Base-by-base conservation (phyloP, 1,139 yeast genomes). In the Meyerozyma guilliermondii region DNA sequence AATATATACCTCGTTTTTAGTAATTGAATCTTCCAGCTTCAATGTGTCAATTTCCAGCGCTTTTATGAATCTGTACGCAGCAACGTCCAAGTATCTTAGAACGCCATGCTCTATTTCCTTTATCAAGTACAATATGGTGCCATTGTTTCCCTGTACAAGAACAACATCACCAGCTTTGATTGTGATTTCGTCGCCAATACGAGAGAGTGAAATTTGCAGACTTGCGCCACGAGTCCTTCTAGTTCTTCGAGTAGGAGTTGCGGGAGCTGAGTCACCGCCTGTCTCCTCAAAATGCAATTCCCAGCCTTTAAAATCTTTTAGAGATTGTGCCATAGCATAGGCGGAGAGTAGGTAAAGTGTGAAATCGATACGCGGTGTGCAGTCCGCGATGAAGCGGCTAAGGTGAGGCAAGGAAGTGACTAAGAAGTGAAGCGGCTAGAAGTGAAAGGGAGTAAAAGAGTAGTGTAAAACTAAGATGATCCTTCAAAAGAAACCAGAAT, bases 111-210 rank as follows among this genome's bases (percentile, higher is more conserved):
- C 44, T 22, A 76, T 68, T 20, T 73, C 76, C 37, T 63, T 63
- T 23, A 76, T 61, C 13, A 74, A 49, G 1, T 65, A 77, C n/a
- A 68, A 45, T 1, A 63, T 43, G 6, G 47, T 42, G 42, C 44
- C 49, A 42, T 38, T 44, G 38, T 41, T 48, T 35, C 54, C 55
- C 31, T 55, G 52, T 1, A 68, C 60, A 5, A 66, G 47, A 0
- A 75, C 46, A 20, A 66, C 54, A 46, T 71, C 76, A 1, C 81
- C 80, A n/a, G 54, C 62, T 37, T 56, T 59, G 16, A 76, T 42
- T 42, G 60, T 65, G 22, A 71, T 49, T 3, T 61, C 66, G 51
- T 76, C 81, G 8, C 43, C 41, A 3, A 57, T 59, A 41, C 74
- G 52, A 27, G 47, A 50, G 8, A 70, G 47, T 4, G 50, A 48